Evolutionary conservation across 1,139 yeast genomes (phyloP).

Genomic region (Taphrina confusa): DNA sequence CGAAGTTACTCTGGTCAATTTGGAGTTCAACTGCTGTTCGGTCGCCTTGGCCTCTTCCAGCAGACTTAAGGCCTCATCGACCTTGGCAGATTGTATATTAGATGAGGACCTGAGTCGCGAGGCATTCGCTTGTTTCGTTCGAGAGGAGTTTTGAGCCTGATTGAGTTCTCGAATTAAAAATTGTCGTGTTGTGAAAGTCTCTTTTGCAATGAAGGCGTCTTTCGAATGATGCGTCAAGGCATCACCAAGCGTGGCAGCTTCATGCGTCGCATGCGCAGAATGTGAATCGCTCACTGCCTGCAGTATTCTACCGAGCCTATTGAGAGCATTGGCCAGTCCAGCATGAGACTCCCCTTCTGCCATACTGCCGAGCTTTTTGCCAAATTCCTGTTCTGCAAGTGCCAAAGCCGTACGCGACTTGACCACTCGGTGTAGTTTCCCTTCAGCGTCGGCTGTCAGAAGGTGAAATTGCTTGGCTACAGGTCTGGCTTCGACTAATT

Average conservation of each 20-base stretch:
- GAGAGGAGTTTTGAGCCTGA: slow-evolving; percentile 75
- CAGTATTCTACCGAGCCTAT: slow-evolving; percentile 67
- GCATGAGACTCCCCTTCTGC: slow-evolving; percentile 59
- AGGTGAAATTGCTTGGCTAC: slow-evolving; percentile 75
- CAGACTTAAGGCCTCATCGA: slow-evolving; percentile 82
- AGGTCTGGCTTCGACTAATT: slow-evolving; percentile 83
- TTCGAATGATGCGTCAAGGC: slow-evolving; percentile 63
- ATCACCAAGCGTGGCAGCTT: slow-evolving; percentile 76
- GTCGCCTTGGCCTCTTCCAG: slow-evolving; percentile 77
- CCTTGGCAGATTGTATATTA: slow-evolving; percentile 74
- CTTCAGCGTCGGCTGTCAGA: slow-evolving; percentile 58
- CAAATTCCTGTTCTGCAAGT: slow-evolving; percentile 62
- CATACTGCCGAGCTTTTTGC: slow-evolving; percentile 57
- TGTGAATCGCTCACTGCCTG: slow-evolving; percentile 74
- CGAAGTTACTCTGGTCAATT: slow-evolving; percentile 77
- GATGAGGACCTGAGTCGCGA: slow-evolving; percentile 72
- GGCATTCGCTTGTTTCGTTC: slow-evolving; percentile 70
- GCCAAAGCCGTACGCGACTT: slow-evolving; percentile 52
- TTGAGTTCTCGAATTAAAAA: slow-evolving; percentile 82
- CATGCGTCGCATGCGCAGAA: slow-evolving; percentile 70
- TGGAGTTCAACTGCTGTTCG: slow-evolving; percentile 72
- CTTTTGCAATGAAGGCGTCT: slow-evolving; percentile 86
- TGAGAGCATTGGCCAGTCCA: slow-evolving; percentile 83
- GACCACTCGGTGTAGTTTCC: slow-evolving; percentile 58
- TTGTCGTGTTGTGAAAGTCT: slow-evolving; percentile 88